Evolutionary conservation across 208 protist species (phyloP), one percentile per base, ranked within the genome.

Genomic region (Strigomonas culicis): DNA sequence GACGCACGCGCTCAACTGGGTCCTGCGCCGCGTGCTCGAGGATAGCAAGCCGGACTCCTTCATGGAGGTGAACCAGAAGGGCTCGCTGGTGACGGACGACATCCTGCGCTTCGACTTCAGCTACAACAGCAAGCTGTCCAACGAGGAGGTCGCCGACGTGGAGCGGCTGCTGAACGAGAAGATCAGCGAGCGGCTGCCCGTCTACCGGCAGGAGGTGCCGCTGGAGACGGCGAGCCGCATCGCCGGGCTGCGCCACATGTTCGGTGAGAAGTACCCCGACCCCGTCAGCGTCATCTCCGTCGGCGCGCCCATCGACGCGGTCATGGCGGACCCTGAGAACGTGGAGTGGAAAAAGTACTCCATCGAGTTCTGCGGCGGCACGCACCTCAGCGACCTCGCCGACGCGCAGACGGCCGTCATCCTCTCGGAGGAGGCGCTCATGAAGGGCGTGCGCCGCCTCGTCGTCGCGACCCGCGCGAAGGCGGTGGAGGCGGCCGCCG

Each of bases 181-280:
- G 52, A 98, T 99, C 57, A 53, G 76, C 24, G 68, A 78, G 41
- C 75, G 76, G 31, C 56, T 94, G 11, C 50, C 46, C 22, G 96
- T 99, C 8, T 93, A 96, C 86, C 79, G 85, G 31, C 65, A 93
- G 70, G 84, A 96, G 58, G 92, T 98, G 15, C 70, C 91, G 7
- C 80, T 99, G 19, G 79, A 79, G 22, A 58, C 55, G 1, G 94
- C 93, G 0, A 72, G 63, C 70, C 68, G 72, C 50, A 97, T 98
- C 74, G 72, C 77, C 52, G 80, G 85, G 10, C 75, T 97, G 56
- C 82, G 90, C 43, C 80, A 83, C 60, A 98, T 99, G 70, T 99
- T 99, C 68, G 98, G 97, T 59, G 98, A 99, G 79, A 98, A 97
- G 57, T 99, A 99, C 83, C 98, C 98, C 13, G 97, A 99, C 68